Evolutionary conservation across 768 basidiomycete genomes (phyloP).

Genomic region (Lentinula boryana): DNA sequence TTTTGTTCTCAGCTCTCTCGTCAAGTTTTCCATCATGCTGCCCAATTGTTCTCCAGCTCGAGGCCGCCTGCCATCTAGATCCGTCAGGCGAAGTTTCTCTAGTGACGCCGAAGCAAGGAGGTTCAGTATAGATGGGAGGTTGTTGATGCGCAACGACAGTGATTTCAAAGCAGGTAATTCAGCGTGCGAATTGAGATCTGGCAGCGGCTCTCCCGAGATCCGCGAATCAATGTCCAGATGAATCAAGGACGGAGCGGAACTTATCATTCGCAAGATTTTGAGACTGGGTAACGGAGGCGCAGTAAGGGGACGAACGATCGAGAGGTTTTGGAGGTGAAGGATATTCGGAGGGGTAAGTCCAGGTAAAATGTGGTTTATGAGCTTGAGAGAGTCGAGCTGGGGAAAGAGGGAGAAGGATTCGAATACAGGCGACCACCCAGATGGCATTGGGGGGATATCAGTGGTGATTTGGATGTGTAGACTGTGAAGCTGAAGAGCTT

Average conservation of each 20-base stretch:
- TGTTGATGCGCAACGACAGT: conserved; percentile 4
- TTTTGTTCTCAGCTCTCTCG: neutral
- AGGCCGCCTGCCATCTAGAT: conserved; percentile 1
- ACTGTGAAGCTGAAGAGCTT: neutral
- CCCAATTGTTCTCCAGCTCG: neutral
- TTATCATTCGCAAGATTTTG: conserved; percentile 4
- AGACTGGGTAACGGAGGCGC: conserved; percentile 1
- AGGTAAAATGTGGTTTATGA: neutral
- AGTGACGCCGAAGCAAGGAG: neutral
- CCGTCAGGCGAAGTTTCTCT: neutral
- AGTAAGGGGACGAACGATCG: conserved; percentile 1
- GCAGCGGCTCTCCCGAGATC: neutral
- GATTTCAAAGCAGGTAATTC: neutral
- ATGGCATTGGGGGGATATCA: neutral
- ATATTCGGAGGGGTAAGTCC: neutral
- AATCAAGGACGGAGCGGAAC: neutral
- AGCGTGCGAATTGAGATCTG: neutral
- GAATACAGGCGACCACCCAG: conserved; percentile 4
- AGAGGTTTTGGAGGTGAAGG: neutral
- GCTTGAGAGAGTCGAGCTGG: neutral
- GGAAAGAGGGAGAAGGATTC: conserved; percentile 1
- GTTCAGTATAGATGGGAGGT: neutral
- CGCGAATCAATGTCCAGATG: conserved; percentile 1
- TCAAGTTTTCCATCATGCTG: neutral
- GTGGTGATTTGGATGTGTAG: neutral